These are phyloP conservation scores for Yarrowia galli DNA, from an alignment of 1,139 yeast species.

Conservation along the genomic window DNA sequence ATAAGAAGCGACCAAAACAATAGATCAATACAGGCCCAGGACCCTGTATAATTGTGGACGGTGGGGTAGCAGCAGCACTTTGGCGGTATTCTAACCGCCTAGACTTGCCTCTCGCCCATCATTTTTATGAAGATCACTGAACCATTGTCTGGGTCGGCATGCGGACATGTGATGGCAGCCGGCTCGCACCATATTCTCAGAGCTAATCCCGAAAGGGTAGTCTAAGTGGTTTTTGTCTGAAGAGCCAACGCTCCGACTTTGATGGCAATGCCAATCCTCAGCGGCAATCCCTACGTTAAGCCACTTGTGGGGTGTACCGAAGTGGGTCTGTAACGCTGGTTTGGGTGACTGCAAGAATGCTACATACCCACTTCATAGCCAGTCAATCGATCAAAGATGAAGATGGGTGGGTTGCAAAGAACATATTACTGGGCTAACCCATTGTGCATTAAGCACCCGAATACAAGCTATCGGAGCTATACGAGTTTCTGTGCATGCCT, in stretches of 20 bases:
- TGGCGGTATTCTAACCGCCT: not conserved
- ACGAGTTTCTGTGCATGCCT: not conserved
- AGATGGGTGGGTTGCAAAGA: too few species aligned
- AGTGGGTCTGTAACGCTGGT: not conserved
- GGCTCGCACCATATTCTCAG: not conserved
- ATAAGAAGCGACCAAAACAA: not conserved
- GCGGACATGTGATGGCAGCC: constrained; percentile 33
- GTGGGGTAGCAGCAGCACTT: not conserved
- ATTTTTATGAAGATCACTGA: not conserved
- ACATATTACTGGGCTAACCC: not conserved
- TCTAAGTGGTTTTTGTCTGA: constrained; percentile 7
- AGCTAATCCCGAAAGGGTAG: constrained; percentile 19
- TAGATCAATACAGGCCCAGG: not conserved
- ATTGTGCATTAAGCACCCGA: not conserved
- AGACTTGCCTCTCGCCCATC: not conserved
- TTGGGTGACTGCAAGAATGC: not conserved
- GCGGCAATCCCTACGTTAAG: not conserved
- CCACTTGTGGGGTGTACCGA: not conserved
- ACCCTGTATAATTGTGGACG: not conserved
- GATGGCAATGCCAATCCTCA: constrained; percentile 2
- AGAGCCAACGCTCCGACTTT: constrained; percentile 4
- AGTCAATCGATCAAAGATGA: too few species aligned
- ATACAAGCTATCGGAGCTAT: not conserved
- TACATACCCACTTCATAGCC: too few species aligned
- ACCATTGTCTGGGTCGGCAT: constrained; percentile 4